Conservation (phyloP, 371 early-diverging fungal species). For the Haplosporangium sp. region DNA sequence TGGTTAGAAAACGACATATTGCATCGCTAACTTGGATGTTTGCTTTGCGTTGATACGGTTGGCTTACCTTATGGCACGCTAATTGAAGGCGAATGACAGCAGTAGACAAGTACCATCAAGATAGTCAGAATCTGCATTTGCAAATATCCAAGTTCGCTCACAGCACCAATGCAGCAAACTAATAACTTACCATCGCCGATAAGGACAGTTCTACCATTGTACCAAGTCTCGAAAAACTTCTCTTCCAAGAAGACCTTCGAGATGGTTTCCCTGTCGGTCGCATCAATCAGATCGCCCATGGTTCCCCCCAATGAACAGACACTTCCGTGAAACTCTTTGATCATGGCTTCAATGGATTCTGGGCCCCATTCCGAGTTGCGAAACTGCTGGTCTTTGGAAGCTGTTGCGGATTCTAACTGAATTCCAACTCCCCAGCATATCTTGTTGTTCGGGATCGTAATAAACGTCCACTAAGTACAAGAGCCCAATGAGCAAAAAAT, state of each 20-base stretch:
- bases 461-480: neutral
- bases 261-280: conserved; percentile 15
- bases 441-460: conserved; percentile 1
- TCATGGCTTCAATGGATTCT: neutral
- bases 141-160: no score
- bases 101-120: no score
- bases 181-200: conserved; percentile 32
- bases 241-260: conserved; percentile 36
- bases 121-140: no score
- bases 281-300: conserved; percentile 25
- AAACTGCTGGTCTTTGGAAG: neutral
- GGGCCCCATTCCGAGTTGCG: conserved; percentile 20
- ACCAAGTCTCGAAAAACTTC: conserved; percentile 39
- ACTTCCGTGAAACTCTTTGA: conserved; percentile 3
- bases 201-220: conserved; percentile 17
- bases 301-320: conserved; percentile 4
- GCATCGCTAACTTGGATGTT: no score
- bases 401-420: neutral
- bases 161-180: no score
- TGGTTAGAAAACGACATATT: no score
- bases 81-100: no score
- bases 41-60: no score
- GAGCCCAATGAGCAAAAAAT: neutral
- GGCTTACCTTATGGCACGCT: no score
- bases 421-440: conserved; percentile 7